phyloP scores from a whole-genome alignment of 2,329 filamentous ascomycete species.

The Diaporthe sp. region DNA sequence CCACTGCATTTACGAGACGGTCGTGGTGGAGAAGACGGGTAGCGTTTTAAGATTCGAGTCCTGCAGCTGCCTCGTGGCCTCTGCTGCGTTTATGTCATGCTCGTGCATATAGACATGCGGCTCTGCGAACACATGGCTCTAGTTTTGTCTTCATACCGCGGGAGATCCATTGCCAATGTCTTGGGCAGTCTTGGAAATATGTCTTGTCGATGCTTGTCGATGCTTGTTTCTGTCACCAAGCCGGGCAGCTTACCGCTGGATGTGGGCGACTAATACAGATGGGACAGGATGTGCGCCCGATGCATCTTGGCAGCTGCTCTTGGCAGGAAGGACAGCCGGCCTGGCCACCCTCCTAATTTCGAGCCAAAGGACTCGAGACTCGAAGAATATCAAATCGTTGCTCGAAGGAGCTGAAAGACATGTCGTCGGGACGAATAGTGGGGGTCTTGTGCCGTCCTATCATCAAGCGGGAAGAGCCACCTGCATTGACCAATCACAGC shows the following conservation, averaged over 20 bases:
- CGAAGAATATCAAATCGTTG: not conserved
- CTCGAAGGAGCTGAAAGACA: constrained; percentile 2
- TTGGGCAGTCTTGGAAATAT: constrained; percentile 4
- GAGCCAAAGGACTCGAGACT: not conserved
- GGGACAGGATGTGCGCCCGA: not conserved
- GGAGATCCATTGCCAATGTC: not conserved
- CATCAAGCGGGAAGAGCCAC: not conserved
- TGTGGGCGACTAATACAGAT: not conserved
- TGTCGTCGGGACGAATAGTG: constrained; percentile 35
- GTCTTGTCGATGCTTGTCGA: constrained; percentile 18
- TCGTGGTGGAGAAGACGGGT: constrained; percentile 1
- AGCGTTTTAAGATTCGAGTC: not conserved
- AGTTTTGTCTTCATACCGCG: not conserved
- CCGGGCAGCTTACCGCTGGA: constrained; percentile 8
- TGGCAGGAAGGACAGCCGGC: not conserved
- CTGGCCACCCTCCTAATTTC: constrained; percentile 7
- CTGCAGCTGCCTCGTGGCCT: constrained; percentile 26
- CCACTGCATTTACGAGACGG: constrained; percentile 3
- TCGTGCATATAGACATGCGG: constrained; percentile 20
- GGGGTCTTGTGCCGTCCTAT: constrained; percentile 8
- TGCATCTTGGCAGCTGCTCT: constrained; percentile 16
- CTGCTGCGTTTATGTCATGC: constrained; percentile 14
- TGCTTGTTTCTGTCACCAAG: constrained; percentile 10
- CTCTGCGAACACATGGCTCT: constrained; percentile 9
- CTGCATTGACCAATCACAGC: constrained; percentile 30